Base-by-base conservation (phyloP, 768 basidiomycete species). In the Gyrodon lividus region DNA sequence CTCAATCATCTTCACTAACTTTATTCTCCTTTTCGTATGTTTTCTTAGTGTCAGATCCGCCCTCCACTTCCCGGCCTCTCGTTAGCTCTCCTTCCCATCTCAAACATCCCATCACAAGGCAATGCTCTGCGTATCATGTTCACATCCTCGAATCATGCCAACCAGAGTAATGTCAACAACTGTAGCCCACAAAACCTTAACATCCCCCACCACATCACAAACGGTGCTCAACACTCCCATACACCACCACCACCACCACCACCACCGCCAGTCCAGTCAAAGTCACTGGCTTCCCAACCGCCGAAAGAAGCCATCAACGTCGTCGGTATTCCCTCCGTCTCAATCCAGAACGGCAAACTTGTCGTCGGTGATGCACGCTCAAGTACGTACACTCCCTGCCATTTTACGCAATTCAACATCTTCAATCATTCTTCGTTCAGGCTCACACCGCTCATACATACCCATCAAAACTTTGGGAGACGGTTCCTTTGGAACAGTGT, bases 401-500 rank as follows among this genome's bases (percentile, higher is more conserved):
- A 48, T 46, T n/a, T 35, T 3, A 38, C 23, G 8, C 44, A 12
- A 34, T 34, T 24, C 30, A 20, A n/a, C 30, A 40, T 44, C 43
- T 26, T 58, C 49, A 40, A 56, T 59, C 54, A 35, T 40, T 43
- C 59, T 14, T 48, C 48, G 3, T 52, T 55, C 63, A 96, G 93
- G 77, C 62, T 93, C 90, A 16, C 83, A 82, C 51, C 86, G 94
- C 62, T 87, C 87, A 17, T 99, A 95, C 70, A 95, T 94, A 24
- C 88, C 92, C 43, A 82, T 98, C 77, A 98, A 98, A 76, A 87
- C 90, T 55, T 83, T 99, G 69, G 97, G 97, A 37, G 96, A 98
- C 69, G 97, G 97, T 49, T 98, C 96, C 6, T 98, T 99, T 66
- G 97, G 97, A 46, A 98, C 94, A 4, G 97, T 99, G 58, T 93